Conservation (phyloP, 805 yeast genomes). For the Starmerella roubikii region DNA sequence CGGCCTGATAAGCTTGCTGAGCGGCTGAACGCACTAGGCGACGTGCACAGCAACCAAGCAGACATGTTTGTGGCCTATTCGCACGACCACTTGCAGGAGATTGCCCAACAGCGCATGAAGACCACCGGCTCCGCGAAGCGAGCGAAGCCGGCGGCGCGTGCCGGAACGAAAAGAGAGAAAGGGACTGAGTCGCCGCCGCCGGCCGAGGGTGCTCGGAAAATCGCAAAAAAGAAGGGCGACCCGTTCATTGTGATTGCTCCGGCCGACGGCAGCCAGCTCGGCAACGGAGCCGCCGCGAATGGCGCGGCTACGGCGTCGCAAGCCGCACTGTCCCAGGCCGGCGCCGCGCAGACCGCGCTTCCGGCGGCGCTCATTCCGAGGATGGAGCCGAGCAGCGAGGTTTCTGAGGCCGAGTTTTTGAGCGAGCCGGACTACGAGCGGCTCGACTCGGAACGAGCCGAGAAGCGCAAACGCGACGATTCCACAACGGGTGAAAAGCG, state of each 20-base stretch:
- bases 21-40: conserved; percentile 3
- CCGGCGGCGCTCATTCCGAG: not conserved
- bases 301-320: not conserved
- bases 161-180: not conserved
- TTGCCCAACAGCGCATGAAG: conserved; percentile 12
- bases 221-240: not conserved
- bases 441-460: not conserved
- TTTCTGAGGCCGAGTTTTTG: not conserved
- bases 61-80: conserved; percentile 13
- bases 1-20: not conserved
- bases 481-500: conserved; percentile 1
- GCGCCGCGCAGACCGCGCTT: not conserved
- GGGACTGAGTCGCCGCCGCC: not conserved
- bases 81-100: conserved; percentile 5
- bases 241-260: conserved; percentile 13
- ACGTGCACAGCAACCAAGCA: conserved; percentile 6
- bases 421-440: not conserved
- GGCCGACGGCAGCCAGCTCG: conserved; percentile 3
- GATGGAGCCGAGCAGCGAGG: not conserved
- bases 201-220: not conserved
- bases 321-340: not conserved
- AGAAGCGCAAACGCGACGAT: not conserved
- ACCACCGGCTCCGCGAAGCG: not conserved
- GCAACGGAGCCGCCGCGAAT: not conserved
- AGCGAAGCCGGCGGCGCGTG: not conserved